Evolutionary conservation across 2,329 filamentous ascomycete genomes (phyloP).

Genomic region (Salinomyces thailandicus): DNA sequence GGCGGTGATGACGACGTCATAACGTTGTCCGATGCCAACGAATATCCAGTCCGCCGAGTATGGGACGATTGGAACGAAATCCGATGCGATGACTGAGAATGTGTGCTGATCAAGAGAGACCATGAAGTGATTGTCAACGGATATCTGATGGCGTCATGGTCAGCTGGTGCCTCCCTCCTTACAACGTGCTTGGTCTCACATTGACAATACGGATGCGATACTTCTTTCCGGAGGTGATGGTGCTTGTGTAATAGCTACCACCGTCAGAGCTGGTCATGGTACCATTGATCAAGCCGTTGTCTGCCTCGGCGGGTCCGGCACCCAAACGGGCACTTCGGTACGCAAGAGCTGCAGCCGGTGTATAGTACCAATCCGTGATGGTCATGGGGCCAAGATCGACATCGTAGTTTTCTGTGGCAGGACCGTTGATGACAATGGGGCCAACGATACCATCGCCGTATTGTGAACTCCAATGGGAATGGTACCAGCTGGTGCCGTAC

Average conservation of each 20-base stretch:
- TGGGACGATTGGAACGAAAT: conserved; percentile 1
- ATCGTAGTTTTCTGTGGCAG: conserved; percentile 29
- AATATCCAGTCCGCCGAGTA: neutral
- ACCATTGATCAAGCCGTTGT: neutral
- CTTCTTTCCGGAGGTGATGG: neutral
- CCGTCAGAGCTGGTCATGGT: neutral
- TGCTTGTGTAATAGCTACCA: neutral
- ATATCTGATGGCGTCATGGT: neutral
- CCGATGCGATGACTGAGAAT: conserved; percentile 2
- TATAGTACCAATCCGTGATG: conserved; percentile 29
- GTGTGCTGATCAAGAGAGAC: conserved; percentile 2
- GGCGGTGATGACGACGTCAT: conserved; percentile 2
- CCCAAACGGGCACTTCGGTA: neutral
- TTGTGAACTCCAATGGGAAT: conserved; percentile 1
- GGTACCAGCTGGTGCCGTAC: conserved; percentile 2
- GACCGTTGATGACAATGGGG: conserved; percentile 29
- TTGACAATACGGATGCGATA: conserved; percentile 1
- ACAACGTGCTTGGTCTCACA: neutral
- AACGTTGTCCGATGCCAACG: conserved; percentile 4
- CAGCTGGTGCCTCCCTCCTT: no score
- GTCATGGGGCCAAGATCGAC: conserved; percentile 29
- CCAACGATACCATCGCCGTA: conserved; percentile 19
- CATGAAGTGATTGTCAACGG: conserved; percentile 2
- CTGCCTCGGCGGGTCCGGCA: neutral
- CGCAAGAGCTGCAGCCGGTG: conserved; percentile 15